These are phyloP conservation scores for Stephanodiscus triporus DNA, from an alignment of 108 stramenopile genomes.

Conservation along the genomic window DNA sequence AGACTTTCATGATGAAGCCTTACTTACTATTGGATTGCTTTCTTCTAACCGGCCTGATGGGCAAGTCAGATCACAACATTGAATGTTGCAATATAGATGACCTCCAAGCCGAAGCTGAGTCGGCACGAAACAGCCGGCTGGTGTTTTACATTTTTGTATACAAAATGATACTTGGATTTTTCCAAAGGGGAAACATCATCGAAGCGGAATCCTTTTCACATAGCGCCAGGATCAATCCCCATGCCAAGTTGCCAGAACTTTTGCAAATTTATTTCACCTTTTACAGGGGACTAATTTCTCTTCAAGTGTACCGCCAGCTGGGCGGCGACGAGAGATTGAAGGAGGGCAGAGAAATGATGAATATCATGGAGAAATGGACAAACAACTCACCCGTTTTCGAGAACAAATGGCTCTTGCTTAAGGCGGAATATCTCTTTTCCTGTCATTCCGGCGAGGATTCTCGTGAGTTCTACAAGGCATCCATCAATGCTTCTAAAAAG, in stretches of 20 bases:
- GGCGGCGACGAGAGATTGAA: conserved; percentile 16
- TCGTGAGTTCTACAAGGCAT: not conserved
- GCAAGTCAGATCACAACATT: not conserved
- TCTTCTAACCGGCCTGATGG: no score
- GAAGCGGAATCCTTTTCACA: not conserved
- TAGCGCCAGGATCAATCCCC: not conserved
- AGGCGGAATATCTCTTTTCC: conserved; percentile 5
- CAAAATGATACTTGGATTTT: not conserved
- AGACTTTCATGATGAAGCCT: not conserved
- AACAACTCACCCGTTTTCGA: not conserved
- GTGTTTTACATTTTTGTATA: not conserved
- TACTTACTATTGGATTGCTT: not conserved
- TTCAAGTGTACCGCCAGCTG: conserved; percentile 10
- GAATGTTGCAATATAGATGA: conserved; percentile 6
- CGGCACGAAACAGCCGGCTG: not conserved
- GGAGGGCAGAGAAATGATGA: conserved; percentile 6
- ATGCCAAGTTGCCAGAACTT: not conserved
- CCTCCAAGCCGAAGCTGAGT: conserved; percentile 3
- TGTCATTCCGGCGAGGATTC: not conserved
- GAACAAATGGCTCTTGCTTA: conserved; percentile 16
- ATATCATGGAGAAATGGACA: not conserved
- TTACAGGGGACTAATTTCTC: conserved; percentile 11
- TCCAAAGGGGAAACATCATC: conserved; percentile 1
- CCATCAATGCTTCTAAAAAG: conserved; percentile 1
- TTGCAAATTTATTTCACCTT: not conserved